Evolutionary conservation across 2,329 filamentous ascomycete species (phyloP).

Genomic region (Fusarium brevicatenulatum): DNA sequence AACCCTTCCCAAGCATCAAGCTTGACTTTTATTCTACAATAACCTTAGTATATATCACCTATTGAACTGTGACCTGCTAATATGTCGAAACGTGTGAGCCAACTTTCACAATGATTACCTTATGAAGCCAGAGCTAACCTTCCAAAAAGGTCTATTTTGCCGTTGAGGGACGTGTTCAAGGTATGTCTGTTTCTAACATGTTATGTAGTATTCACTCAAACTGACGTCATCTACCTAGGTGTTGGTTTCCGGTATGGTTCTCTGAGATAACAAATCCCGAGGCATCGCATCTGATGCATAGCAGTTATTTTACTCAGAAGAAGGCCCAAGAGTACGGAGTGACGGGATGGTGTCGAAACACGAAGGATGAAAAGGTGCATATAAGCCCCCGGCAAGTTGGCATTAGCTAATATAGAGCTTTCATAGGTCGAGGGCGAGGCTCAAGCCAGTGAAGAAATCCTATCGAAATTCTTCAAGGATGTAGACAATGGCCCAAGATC

Average conservation of each 20-base stretch:
- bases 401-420: neutral
- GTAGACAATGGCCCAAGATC: slow-evolving; percentile 78
- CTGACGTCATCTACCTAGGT: slow-evolving; percentile 54
- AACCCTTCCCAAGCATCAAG: neutral
- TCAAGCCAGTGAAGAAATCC: slow-evolving; percentile 74
- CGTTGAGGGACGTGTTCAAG: slow-evolving; percentile 77
- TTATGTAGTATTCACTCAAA: neutral
- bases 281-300: slow-evolving; percentile 9
- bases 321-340: slow-evolving; percentile 61
- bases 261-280: neutral
- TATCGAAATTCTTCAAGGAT: slow-evolving; percentile 78
- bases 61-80: neutral
- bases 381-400: neutral
- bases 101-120: neutral
- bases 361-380: slow-evolving; percentile 63
- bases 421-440: slow-evolving; percentile 87
- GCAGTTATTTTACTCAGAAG: slow-evolving; percentile 65
- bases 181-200: slow-evolving; percentile 52
- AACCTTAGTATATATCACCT: neutral
- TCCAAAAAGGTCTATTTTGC: slow-evolving; percentile 66
- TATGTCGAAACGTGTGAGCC: slow-evolving; percentile 51
- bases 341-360: slow-evolving; percentile 72
- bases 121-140: neutral
- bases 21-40: neutral
- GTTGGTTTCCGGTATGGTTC: slow-evolving; percentile 63